Evolutionary conservation across 345 rosid genomes (phyloP), one percentile per base, ranked within the genome.

Genomic region (Punica granatum): DNA sequence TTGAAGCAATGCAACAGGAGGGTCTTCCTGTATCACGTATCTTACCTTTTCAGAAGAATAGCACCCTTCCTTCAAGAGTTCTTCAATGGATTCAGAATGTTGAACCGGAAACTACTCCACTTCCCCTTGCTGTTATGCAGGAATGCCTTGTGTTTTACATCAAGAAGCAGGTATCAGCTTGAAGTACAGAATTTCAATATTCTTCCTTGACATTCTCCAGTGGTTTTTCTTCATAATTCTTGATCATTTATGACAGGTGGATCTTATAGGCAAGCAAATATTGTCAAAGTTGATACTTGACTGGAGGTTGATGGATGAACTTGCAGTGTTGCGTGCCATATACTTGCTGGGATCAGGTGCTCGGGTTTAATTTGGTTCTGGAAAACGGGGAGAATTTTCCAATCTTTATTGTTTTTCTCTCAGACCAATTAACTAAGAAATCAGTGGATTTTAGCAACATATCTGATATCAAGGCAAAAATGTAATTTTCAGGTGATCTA

Each of bases 241-340:
- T 37, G 71, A 65, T 68, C 65, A 46, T 26, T 49, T 79, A 75
- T 68, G 71, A 46, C 76, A 94, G 99, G 96, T 88, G 76, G 87
- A 89, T 80, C 76, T 70, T 69, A 82, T 91, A 73, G 97, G 99
- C 70, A 77, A 80, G 69, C 85, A 83, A 64, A 78, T 91, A 67
- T 77, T 94, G 76, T 86, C 88, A 23, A 94, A 89, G 83, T 77
- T 91, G 75, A 89, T 94, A 95, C 85, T 83, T 67, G 96, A 87
- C 66, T 94, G 98, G 99, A 85, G 85, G 81, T 72, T 94, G 84
- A 89, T 89, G 96, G 95, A 91, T 65, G 98, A 94, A 81, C 98
- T 94, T 74, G 86, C 92, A n/a, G 87, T 91, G 61, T 72, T 94
- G 81, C 98, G 98, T 73, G 95, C 92, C 72, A 91, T 94, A 66